phyloP scores from a whole-genome alignment of 2,329 filamentous ascomycete genomes.

The Colletotrichum liaoningense region DNA sequence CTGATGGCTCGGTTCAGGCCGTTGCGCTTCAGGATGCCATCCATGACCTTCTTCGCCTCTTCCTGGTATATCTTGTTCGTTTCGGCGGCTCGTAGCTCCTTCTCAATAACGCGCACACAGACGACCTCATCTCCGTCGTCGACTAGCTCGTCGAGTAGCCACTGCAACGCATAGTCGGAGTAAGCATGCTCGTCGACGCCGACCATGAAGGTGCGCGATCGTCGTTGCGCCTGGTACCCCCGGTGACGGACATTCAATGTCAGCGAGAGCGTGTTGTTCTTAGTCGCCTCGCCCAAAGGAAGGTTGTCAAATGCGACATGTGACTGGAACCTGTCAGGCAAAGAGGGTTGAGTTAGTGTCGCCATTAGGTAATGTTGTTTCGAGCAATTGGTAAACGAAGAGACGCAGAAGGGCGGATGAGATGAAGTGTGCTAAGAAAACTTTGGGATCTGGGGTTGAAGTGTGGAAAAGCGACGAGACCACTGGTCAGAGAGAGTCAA shows the following conservation, averaged over 20 bases:
- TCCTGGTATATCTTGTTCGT: slow-evolving; percentile 73
- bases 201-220: slow-evolving; percentile 89
- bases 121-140: slow-evolving; percentile 95
- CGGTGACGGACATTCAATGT: slow-evolving; percentile 88
- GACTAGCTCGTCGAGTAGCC: slow-evolving; percentile 90
- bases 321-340: slow-evolving; percentile 63
- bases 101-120: slow-evolving; percentile 88
- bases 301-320: slow-evolving; percentile 73
- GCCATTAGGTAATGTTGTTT: slow-evolving; percentile 47
- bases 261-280: slow-evolving; percentile 74
- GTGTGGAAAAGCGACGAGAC: slow-evolving; percentile 13
- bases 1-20: slow-evolving; percentile 83
- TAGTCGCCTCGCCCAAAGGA: slow-evolving; percentile 66
- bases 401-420: background rate
- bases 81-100: slow-evolving; percentile 77
- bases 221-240: slow-evolving; percentile 83
- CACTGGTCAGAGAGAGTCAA: slow-evolving; percentile 19
- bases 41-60: slow-evolving; percentile 80
- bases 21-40: slow-evolving; percentile 83
- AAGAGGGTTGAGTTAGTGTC: slow-evolving; percentile 51
- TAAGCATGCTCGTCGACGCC: slow-evolving; percentile 93
- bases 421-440: background rate
- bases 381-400: background rate
- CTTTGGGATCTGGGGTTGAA: background rate
- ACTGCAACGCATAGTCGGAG: slow-evolving; percentile 91